A percentile compares a stretch with the other conserved stretches of the same genome.
Evolutionary conservation across 2,329 filamentous ascomycete species (phyloP).

Genomic region (Spiromastix sp.): DNA sequence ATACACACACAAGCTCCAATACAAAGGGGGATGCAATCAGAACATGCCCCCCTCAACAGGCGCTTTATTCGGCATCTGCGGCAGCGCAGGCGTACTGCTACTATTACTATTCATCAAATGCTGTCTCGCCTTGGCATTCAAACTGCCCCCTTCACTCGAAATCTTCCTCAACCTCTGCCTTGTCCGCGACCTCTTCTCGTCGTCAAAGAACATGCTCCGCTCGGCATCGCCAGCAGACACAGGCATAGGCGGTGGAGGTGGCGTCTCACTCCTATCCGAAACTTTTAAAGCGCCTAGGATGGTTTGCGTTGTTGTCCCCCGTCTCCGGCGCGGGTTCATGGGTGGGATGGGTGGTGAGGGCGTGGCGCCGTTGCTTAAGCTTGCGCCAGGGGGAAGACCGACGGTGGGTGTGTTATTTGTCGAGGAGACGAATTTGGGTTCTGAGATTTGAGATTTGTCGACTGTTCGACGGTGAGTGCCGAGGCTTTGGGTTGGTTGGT

Average conservation of each 20-base stretch:
- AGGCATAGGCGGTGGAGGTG: conserved; percentile 12
- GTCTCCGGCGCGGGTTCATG: conserved; percentile 50
- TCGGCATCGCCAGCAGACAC: conserved; percentile 17
- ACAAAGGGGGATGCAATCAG: conserved; percentile 14
- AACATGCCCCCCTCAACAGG: conserved; percentile 29
- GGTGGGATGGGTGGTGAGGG: conserved; percentile 45
- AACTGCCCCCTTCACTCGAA: conserved; percentile 40
- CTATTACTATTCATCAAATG: conserved; percentile 24
- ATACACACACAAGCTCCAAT: conserved; percentile 5
- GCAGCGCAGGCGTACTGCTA: conserved; percentile 19
- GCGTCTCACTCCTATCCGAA: conserved; percentile 22
- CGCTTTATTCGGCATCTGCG: conserved; percentile 21
- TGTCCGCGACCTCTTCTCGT: conserved; percentile 25
- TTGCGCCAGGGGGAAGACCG: conserved; percentile 46
- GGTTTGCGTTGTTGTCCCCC: conserved; percentile 35
- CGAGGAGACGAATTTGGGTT: conserved; percentile 42
- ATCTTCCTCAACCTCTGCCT: conserved; percentile 37
- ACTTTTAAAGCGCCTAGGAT: conserved; percentile 29
- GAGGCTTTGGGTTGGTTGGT: conserved; percentile 19
- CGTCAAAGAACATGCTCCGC: conserved; percentile 36
- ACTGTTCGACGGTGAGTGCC: conserved; percentile 44
- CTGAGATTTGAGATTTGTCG: conserved; percentile 52
- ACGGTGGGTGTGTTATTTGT: conserved; percentile 51
- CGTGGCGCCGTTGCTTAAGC: conserved; percentile 41
- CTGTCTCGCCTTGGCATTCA: conserved; percentile 36